Base-by-base conservation (phyloP, 1,139 yeast species). In the Kluyveromyces sp. region DNA sequence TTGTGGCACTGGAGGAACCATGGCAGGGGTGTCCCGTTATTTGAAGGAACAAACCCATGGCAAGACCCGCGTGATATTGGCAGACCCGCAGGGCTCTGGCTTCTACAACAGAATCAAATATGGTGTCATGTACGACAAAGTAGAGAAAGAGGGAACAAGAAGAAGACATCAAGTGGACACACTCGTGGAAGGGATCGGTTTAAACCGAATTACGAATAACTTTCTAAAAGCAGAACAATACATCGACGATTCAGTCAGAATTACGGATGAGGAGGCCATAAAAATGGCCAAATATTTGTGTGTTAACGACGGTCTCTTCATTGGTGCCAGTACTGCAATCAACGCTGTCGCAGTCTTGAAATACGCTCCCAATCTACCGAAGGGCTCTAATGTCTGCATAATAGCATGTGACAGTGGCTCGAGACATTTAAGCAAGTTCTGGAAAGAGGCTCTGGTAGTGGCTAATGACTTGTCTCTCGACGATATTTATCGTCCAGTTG, bases 21-120 rank as follows among this genome's bases (percentile, higher is more conserved):
- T 63, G 15, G 54, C 63, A 11, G 98, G 98, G 1, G 94, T 88
- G 1, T 76, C 94, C 0, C 73, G 71, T 47, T 88, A 68, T 60
- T 68, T 92, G 47, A 86, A 86, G 55, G 77, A 76, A 46, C 60
- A 66, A 41, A 52, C 66, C 16, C 63, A 70, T 1, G 39, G 53
- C 0, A 53, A 62, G 4, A 58, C 73, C 2, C 67, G 64, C 38
- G 73, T 79, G 1, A 70, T 85, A 1, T 68, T 92, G 32, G 95
- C 96, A 0, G 98, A 92, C 62, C 98, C 97, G 0, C 97, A 87
- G 57, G 98, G 98, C 0, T 80, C 94, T 11, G 98, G 98, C 0
- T 74, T 92, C 52, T 83, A 74, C 57, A 88, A 92, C 65, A 70
- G 95, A 49, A 77, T 92, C 45, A 86, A 86, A 56, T 80, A 68